These are phyloP conservation scores for Fusarium fujikuroi DNA, from an alignment of 2,329 filamentous ascomycete species.

Conservation along the genomic window DNA sequence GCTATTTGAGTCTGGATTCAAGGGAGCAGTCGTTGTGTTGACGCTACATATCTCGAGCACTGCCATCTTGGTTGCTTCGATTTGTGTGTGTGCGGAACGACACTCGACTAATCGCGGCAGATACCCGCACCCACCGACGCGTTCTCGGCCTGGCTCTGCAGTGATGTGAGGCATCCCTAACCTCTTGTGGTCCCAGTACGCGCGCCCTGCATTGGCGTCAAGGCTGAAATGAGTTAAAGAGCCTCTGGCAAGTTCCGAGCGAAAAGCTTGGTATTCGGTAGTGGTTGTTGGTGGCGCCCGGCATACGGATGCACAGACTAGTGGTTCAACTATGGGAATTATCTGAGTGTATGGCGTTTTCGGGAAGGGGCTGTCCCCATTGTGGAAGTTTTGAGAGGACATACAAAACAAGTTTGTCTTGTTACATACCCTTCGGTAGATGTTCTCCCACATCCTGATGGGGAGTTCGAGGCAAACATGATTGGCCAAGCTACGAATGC, in stretches of 20 bases:
- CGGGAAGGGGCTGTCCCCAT: slow-evolving; percentile 14
- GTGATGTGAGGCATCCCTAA: neutral
- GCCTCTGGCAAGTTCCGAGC: slow-evolving; percentile 27
- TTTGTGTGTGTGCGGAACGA: slow-evolving; percentile 1
- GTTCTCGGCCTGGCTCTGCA: neutral
- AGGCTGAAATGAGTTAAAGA: neutral
- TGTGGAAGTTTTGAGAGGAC: slow-evolving; percentile 22
- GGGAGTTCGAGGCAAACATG: neutral
- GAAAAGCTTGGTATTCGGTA: slow-evolving; percentile 32
- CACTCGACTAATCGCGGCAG: neutral
- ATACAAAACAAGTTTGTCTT: neutral
- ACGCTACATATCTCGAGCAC: slow-evolving; percentile 4
- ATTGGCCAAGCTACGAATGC: slow-evolving; percentile 17
- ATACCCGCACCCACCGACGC: neutral
- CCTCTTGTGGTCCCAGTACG: slow-evolving; percentile 8
- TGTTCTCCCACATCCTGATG: slow-evolving; percentile 7
- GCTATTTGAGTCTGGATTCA: neutral
- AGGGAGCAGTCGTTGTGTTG: neutral
- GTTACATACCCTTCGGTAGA: slow-evolving; percentile 1
- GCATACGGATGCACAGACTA: slow-evolving; percentile 3
- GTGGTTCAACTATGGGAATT: neutral
- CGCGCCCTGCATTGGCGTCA: neutral
- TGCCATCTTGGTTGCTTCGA: neutral
- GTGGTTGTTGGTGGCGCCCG: slow-evolving; percentile 26
- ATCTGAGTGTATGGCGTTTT: slow-evolving; percentile 8